These are phyloP conservation scores for Rhodotorula sp. DNA, from an alignment of 1,284 basidiomycete species.

Conservation along the genomic window DNA sequence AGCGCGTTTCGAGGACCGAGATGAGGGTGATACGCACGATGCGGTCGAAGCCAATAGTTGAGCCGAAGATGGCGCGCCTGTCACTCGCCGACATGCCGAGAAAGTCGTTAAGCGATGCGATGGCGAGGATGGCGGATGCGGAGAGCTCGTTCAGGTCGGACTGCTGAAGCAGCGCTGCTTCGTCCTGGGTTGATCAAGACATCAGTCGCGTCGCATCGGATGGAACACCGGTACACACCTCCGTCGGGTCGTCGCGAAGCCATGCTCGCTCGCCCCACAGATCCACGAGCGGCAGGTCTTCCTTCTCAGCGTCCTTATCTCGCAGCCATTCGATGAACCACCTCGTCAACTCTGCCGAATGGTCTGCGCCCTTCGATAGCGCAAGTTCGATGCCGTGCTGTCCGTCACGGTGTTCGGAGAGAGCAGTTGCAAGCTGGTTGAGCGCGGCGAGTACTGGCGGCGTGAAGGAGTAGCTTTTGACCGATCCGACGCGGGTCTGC, in stretches of 20 bases:
- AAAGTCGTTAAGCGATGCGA: conserved; percentile 8
- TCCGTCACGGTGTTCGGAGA: not conserved
- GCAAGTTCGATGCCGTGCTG: conserved; percentile 4
- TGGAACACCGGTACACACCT: not conserved
- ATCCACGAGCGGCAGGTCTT: not conserved
- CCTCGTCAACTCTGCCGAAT: conserved; percentile 6
- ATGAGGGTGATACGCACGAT: not conserved
- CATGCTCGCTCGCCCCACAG: conserved; percentile 4
- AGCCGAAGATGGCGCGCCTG: not conserved
- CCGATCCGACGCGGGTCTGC: not conserved
- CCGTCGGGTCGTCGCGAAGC: conserved; percentile 8
- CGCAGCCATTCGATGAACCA: not conserved
- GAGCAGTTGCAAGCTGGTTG: not conserved
- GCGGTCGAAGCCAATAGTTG: not conserved
- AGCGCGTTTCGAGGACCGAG: not conserved
- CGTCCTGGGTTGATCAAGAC: not conserved
- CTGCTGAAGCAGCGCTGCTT: conserved; percentile 1
- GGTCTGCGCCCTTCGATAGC: not conserved
- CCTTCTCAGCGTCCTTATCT: no score
- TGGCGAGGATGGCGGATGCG: conserved; percentile 6
- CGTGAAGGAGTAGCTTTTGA: conserved; percentile 2
- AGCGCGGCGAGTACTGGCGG: conserved; percentile 14
- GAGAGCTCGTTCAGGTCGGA: conserved; percentile 11
- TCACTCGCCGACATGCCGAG: not conserved
- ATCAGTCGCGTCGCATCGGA: no score